A percentile compares a stretch with the other conserved stretches of the same genome.
These are phyloP conservation scores for Backusella macrospora DNA, from an alignment of 192 early-diverging fungal species.

Conservation along the genomic window DNA sequence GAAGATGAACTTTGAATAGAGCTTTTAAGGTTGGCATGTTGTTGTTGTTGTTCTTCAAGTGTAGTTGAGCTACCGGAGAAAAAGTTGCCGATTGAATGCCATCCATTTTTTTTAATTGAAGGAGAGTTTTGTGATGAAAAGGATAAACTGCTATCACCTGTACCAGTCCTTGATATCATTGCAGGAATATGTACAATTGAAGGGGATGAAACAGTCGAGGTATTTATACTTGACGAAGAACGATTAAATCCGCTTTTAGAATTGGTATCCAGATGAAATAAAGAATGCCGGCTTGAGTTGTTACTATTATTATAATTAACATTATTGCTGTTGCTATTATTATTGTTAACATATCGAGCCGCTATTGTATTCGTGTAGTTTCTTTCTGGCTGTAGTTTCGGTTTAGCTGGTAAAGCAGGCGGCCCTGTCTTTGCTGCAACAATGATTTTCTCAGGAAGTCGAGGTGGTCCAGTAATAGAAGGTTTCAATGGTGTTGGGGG, in stretches of 20 bases:
- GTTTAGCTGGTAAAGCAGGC: slow-evolving; percentile 15
- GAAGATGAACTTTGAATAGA: background rate
- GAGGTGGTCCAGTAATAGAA: slow-evolving; percentile 15
- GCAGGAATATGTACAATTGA: background rate
- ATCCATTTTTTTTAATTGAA: background rate
- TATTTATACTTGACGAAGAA: background rate
- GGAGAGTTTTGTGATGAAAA: slow-evolving; percentile 4
- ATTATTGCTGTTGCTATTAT: no score
- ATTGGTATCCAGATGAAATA: slow-evolving; percentile 1
- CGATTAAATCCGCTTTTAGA: background rate
- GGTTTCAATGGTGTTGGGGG: slow-evolving; percentile 10
- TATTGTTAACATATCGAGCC: background rate
- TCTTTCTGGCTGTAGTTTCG: slow-evolving; percentile 5
- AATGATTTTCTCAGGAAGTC: slow-evolving; percentile 12
- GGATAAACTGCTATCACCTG: slow-evolving; percentile 12
- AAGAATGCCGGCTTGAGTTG: slow-evolving; percentile 3
- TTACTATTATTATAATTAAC: background rate
- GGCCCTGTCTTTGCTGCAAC: slow-evolving; percentile 17
- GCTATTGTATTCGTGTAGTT: background rate
- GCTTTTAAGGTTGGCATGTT: background rate
- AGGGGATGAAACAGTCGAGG: background rate
- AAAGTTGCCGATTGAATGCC: slow-evolving; percentile 9
- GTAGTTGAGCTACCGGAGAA: background rate
- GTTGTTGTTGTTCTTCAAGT: background rate
- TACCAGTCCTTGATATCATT: slow-evolving; percentile 13